Evolutionary conservation across 139 green algal species (phyloP), one percentile per base, ranked within the genome.

Genomic region (Penium margaritaceum): DNA sequence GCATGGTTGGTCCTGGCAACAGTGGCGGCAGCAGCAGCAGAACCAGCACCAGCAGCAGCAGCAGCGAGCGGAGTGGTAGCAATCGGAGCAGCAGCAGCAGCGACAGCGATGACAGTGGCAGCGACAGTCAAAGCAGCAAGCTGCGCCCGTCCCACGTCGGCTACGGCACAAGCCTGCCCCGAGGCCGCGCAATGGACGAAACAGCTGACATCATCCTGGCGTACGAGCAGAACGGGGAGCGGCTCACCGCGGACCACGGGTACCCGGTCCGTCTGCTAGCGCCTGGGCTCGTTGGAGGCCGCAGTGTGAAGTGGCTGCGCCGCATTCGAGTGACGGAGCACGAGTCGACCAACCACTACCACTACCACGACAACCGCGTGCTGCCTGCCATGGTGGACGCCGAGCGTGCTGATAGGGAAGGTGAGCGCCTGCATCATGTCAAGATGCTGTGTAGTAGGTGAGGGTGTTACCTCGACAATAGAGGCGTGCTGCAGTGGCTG

Each of bases 361-460:
- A 99, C 83, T 97, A 88, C 80, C 81, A 90, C 51, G 94, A 99
- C 88, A 99, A 99, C 88, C 86, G 91, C 3, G 91, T 99, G 75
- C 84, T 98, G 77, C 94, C 94, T 6, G 78, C 84, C 0, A 88
- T 95, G 68, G 90, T 99, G 37, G 91, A 97, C 67, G 90, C 91
- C 67, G 86, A 89, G 68, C 77, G 84, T 44, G 94, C 94, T 27
- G 94, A 86, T 55, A 75, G 80, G 44, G 92, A 86, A 6, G 76
- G 76, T 78, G n/a, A n/a, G n/a, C n/a, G n/a, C n/a, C n/a, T n/a
- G n/a, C n/a, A n/a, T n/a, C n/a, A n/a, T n/a, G n/a, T n/a, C n/a
- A n/a, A n/a, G n/a, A n/a, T n/a, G n/a, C n/a, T n/a, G n/a, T n/a
- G n/a, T n/a, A n/a, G n/a, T n/a, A n/a, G n/a, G n/a, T n/a, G n/a